Evolutionary conservation across 1,139 yeast species (phyloP).

Genomic region (Blastobotrys indianensis): DNA sequence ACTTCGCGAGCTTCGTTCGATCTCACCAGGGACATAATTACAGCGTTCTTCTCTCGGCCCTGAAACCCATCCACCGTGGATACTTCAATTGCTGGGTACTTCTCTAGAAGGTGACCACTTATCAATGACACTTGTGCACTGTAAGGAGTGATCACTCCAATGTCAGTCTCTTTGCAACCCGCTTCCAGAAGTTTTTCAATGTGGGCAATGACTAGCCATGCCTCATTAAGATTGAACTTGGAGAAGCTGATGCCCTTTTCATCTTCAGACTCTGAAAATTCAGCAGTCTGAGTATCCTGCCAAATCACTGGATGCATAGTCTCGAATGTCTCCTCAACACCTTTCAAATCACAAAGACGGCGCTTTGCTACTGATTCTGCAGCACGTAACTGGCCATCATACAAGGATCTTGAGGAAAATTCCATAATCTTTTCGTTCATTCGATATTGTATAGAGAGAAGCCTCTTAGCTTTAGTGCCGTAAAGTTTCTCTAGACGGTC

Average conservation of each 20-base stretch:
- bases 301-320: constrained; percentile 53
- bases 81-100: constrained; percentile 61
- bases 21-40: constrained; percentile 72
- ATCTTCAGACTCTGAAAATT: constrained; percentile 49
- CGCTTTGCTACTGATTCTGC: constrained; percentile 52
- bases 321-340: constrained; percentile 43
- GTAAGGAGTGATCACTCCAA: constrained; percentile 86
- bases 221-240: constrained; percentile 72
- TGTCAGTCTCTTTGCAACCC: constrained; percentile 37
- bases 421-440: constrained; percentile 77
- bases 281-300: constrained; percentile 90
- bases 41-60: constrained; percentile 85
- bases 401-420: constrained; percentile 67
- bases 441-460: constrained; percentile 75
- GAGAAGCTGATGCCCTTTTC: constrained; percentile 32
- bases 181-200: constrained; percentile 49
- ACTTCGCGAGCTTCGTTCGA: constrained; percentile 62
- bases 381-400: constrained; percentile 58
- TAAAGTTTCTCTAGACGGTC: constrained; percentile 58
- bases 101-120: constrained; percentile 38
- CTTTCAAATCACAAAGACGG: constrained; percentile 50
- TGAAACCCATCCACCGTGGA: constrained; percentile 91
- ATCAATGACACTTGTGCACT: constrained; percentile 73
- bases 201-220: constrained; percentile 53
- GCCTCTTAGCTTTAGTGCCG: constrained; percentile 47